Evolutionary conservation across 495 filamentous ascomycete species (phyloP).

Genomic region (Penicillium alfredii): DNA sequence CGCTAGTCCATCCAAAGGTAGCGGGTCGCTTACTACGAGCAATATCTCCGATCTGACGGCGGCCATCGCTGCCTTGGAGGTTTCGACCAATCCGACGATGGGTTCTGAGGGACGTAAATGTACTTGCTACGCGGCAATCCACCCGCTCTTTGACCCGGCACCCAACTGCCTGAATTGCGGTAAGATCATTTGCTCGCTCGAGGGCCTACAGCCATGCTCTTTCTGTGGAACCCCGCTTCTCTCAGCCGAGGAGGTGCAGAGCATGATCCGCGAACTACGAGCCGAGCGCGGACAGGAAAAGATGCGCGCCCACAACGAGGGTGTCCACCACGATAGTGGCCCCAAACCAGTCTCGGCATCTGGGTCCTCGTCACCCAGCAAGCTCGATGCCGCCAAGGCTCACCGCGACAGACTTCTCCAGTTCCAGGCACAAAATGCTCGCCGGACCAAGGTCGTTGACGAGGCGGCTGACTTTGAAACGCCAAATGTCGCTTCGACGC

Average conservation of each 20-base stretch:
- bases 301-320: slow-evolving; percentile 73
- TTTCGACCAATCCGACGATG: slow-evolving; percentile 77
- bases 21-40: slow-evolving; percentile 43
- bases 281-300: slow-evolving; percentile 82
- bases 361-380: slow-evolving; percentile 39
- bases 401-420: slow-evolving; percentile 77
- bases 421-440: slow-evolving; percentile 86
- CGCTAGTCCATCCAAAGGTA: slow-evolving; percentile 20
- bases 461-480: slow-evolving; percentile 93
- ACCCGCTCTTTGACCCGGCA: slow-evolving; percentile 77
- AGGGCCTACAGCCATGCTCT: slow-evolving; percentile 91
- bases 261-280: slow-evolving; percentile 79
- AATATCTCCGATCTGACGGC: slow-evolving; percentile 80
- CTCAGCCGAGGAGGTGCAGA: slow-evolving; percentile 62
- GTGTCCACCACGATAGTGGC: slow-evolving; percentile 47
- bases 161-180: slow-evolving; percentile 92
- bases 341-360: slow-evolving; percentile 39
- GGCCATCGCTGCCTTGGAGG: slow-evolving; percentile 84
- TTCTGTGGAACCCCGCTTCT: slow-evolving; percentile 77
- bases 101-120: slow-evolving; percentile 56
- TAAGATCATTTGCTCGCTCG: slow-evolving; percentile 93
- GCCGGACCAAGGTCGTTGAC: slow-evolving; percentile 81
- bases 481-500: slow-evolving; percentile 56
- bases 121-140: slow-evolving; percentile 76
- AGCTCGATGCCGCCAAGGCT: slow-evolving; percentile 46